phyloP scores from a whole-genome alignment of 2,329 filamentous ascomycete species.

The Ophiostoma perfectum region DNA sequence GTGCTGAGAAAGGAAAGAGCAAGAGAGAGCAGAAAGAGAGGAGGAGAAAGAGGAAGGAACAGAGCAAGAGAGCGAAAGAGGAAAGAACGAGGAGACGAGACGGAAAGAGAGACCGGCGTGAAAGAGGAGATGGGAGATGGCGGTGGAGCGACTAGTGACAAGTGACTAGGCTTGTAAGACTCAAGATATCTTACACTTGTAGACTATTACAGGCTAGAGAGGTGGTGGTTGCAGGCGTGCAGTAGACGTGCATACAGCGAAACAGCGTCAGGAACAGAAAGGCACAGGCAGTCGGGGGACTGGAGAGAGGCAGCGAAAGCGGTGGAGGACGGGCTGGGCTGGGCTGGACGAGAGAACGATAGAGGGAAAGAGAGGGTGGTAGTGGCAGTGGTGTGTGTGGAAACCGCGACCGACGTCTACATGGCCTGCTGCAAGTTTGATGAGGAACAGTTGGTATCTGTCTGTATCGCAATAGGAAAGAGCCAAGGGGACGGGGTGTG shows the following conservation, averaged over 20 bases:
- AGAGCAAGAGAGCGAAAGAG: conserved; percentile 30
- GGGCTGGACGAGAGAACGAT: neutral
- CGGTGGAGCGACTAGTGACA: conserved; percentile 16
- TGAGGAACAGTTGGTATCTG: conserved; percentile 12
- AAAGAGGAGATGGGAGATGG: conserved; percentile 23
- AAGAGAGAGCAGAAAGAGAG: conserved; percentile 30
- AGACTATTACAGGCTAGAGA: neutral
- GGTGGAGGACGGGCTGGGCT: conserved; percentile 19
- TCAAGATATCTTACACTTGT: neutral
- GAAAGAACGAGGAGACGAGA: conserved; percentile 30
- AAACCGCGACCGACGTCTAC: neutral
- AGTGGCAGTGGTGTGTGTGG: conserved; percentile 20
- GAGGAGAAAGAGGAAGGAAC: conserved; percentile 29
- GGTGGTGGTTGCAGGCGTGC: conserved; percentile 17
- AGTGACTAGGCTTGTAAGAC: neutral
- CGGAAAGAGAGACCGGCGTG: conserved; percentile 28
- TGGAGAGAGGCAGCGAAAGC: neutral
- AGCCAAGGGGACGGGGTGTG: neutral
- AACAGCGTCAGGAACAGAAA: conserved; percentile 30
- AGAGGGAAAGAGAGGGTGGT: conserved; percentile 6
- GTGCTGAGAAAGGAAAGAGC: conserved; percentile 22
- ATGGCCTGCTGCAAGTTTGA: neutral
- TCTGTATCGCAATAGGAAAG: neutral
- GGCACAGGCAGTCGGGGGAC: neutral
- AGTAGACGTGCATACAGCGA: conserved; percentile 19